Percentiles rank a stretch among this genome's conserved stretches.
Conservation (phyloP, 169 alveolate genomes). For the Blepharisma undulans region DNA sequence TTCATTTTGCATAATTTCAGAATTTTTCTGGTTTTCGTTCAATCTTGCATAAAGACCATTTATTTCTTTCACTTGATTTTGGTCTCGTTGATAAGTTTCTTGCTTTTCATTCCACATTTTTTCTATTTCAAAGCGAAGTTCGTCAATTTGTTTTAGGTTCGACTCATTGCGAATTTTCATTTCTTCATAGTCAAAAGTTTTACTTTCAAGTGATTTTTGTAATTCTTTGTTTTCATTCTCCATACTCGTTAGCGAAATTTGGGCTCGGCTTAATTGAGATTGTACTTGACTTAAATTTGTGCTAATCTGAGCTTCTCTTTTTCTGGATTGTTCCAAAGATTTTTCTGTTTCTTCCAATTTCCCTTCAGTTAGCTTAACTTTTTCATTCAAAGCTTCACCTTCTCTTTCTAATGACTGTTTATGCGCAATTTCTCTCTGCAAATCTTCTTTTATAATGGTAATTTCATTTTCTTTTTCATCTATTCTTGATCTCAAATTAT, state of each 20-base stretch:
- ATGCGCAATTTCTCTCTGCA: not conserved
- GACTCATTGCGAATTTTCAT: not conserved
- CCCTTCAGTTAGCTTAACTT: not conserved
- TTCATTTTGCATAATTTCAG: not conserved
- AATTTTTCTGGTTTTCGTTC: not conserved
- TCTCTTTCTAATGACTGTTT: not conserved
- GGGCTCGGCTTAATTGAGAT: not conserved
- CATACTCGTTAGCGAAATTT: not conserved
- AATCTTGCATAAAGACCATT: not conserved
- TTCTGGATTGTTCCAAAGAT: not conserved
- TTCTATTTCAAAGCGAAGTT: not conserved
- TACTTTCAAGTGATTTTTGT: not conserved
- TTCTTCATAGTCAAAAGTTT: not conserved
- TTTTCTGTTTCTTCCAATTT: not conserved
- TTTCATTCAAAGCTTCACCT: not conserved
- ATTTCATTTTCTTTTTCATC: constrained; percentile 11
- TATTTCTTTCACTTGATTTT: not conserved
- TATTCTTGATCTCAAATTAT: not conserved
- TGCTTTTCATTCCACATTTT: not conserved
- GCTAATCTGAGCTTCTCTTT: not conserved
- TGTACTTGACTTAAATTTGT: not conserved
- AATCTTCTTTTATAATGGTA: not conserved
- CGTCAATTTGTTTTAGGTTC: not conserved
- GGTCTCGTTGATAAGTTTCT: not conserved
- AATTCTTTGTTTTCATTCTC: not conserved